Conservation (phyloP, 1,284 basidiomycete genomes). For the Lentinus polychrous region DNA sequence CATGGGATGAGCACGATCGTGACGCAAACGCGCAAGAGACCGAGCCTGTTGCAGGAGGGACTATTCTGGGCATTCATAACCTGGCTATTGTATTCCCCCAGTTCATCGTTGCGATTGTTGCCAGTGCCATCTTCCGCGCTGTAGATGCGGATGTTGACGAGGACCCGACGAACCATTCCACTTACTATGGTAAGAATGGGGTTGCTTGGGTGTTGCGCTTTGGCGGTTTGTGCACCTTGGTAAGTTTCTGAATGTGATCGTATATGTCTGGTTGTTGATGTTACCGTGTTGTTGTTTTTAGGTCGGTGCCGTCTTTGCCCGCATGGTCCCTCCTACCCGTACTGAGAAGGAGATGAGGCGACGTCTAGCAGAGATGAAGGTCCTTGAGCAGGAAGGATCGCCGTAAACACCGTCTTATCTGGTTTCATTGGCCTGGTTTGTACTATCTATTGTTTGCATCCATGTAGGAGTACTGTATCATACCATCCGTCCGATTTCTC, state of each 20-base stretch:
- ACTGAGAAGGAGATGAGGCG: conserved; percentile 85
- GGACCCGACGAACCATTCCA: conserved; percentile 39
- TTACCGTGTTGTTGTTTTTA: conserved; percentile 17
- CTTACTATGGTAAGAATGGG: conserved; percentile 76
- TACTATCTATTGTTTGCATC: background rate
- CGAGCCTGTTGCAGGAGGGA: conserved; percentile 78
- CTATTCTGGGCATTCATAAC: conserved; percentile 93
- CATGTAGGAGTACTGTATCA: background rate
- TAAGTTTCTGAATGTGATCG: conserved; percentile 24
- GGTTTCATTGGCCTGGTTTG: background rate
- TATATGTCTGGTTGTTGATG: background rate
- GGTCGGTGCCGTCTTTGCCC: conserved; percentile 66
- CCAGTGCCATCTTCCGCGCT: conserved; percentile 81
- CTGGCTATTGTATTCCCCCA: conserved; percentile 91
- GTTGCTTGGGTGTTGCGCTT: conserved; percentile 93
- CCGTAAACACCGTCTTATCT: conserved; percentile 28
- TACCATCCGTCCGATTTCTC: background rate
- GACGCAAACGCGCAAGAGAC: conserved; percentile 31
- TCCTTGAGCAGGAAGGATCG: conserved; percentile 51
- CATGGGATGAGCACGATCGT: conserved; percentile 47
- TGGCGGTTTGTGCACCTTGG: conserved; percentile 78
- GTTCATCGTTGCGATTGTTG: conserved; percentile 85
- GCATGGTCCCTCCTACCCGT: conserved; percentile 78
- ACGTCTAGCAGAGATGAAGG: conserved; percentile 72
- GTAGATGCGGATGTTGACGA: conserved; percentile 48